phyloP scores from a whole-genome alignment of 768 basidiomycete genomes.

The Boletus sp. region DNA sequence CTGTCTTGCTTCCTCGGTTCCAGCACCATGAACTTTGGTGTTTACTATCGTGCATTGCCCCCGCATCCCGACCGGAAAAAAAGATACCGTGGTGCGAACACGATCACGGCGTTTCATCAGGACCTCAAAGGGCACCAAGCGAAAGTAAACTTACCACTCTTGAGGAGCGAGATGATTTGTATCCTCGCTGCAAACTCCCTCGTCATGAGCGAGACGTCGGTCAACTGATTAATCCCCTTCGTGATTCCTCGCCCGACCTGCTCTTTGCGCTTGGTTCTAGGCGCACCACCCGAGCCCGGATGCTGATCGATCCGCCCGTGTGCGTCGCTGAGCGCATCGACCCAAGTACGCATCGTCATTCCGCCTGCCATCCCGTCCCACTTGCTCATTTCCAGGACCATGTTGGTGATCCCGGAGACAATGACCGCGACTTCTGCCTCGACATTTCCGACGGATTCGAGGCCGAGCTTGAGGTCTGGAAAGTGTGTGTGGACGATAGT shows the following conservation, averaged over 20 bases:
- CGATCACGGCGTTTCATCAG: slow-evolving; percentile 1
- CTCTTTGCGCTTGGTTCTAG: slow-evolving; percentile 36
- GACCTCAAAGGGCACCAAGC: not conserved
- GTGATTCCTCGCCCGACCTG: slow-evolving; percentile 48
- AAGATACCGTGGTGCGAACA: not conserved
- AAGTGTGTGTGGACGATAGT: slow-evolving; percentile 50
- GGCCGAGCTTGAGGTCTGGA: slow-evolving; percentile 42
- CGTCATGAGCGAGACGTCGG: slow-evolving; percentile 50
- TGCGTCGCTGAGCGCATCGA: slow-evolving; percentile 45
- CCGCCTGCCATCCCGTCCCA: slow-evolving; percentile 57
- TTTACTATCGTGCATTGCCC: slow-evolving; percentile 35
- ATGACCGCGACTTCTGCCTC: slow-evolving; percentile 50
- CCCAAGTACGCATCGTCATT: slow-evolving; percentile 58
- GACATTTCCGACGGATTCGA: slow-evolving; percentile 45
- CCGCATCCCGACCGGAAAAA: not conserved
- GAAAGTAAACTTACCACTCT: slow-evolving; percentile 40
- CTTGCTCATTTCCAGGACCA: slow-evolving; percentile 53
- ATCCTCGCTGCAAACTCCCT: slow-evolving; percentile 53
- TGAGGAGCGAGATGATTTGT: slow-evolving; percentile 52
- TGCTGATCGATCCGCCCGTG: slow-evolving; percentile 31
- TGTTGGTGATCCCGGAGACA: slow-evolving; percentile 53
- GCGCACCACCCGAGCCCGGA: not conserved
- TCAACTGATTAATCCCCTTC: slow-evolving; percentile 49
- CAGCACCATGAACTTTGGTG: slow-evolving; percentile 44
- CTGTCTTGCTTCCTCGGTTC: slow-evolving; percentile 49